phyloP scores from a whole-genome alignment of 495 filamentous ascomycete genomes.

The Penicillium herquei region DNA sequence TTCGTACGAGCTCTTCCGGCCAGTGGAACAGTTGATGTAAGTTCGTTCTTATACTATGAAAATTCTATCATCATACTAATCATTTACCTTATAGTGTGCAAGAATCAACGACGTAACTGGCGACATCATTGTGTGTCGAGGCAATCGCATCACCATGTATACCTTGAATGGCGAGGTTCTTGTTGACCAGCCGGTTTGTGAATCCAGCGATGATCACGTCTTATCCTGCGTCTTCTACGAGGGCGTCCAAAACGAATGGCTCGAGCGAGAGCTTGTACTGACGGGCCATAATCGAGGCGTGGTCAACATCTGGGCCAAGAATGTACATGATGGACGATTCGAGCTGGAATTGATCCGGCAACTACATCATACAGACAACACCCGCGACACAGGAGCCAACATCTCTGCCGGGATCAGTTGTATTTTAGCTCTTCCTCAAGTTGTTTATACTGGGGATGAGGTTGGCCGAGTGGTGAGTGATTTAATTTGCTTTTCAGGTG shows the following conservation, averaged over 20 bases:
- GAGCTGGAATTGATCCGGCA: slow-evolving; percentile 66
- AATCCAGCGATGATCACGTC: slow-evolving; percentile 68
- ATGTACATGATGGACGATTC: slow-evolving; percentile 51
- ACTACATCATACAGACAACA: slow-evolving; percentile 77
- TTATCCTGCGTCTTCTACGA: slow-evolving; percentile 90
- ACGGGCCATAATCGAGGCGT: slow-evolving; percentile 83
- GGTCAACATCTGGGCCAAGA: slow-evolving; percentile 71
- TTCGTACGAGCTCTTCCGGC: slow-evolving; percentile 75
- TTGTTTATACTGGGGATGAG: slow-evolving; percentile 93
- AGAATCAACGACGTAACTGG: slow-evolving; percentile 87
- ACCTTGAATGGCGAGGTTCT: slow-evolving; percentile 84
- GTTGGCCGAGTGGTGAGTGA: slow-evolving; percentile 72
- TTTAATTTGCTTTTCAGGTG: neutral
- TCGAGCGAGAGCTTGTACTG: slow-evolving; percentile 81
- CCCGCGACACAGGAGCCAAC: slow-evolving; percentile 70
- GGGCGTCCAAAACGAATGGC: slow-evolving; percentile 86
- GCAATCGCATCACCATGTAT: slow-evolving; percentile 70
- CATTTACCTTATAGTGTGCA: slow-evolving; percentile 61
- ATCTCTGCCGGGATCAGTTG: slow-evolving; percentile 81
- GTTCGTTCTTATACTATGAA: slow-evolving; percentile 4
- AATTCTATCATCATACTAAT: slow-evolving; percentile 7
- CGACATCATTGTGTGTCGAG: slow-evolving; percentile 80
- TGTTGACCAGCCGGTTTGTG: slow-evolving; percentile 75
- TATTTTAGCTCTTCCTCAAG: slow-evolving; percentile 76
- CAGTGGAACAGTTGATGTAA: slow-evolving; percentile 51